Conservation (phyloP, 2,329 filamentous ascomycete species). For the Pyrenophora seminiperda region DNA sequence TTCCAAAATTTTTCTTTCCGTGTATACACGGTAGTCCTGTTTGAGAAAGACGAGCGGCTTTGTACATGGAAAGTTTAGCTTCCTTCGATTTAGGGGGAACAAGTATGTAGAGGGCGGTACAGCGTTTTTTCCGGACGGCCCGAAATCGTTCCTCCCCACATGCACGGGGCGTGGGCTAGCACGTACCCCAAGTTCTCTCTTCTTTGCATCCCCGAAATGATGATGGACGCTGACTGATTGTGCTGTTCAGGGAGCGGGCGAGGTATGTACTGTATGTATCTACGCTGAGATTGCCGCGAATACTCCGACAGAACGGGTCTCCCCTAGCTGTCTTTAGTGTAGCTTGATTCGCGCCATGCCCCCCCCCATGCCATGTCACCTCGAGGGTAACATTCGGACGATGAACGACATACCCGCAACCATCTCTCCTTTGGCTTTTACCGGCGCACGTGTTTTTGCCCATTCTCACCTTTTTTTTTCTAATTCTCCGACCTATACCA, state of each 20-base stretch:
- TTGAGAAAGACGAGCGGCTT: too few relatives aligned
- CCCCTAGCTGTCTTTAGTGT: neutral
- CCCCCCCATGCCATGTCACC: neutral
- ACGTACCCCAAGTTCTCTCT: neutral
- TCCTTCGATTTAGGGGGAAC: too few relatives aligned
- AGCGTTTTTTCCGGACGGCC: neutral
- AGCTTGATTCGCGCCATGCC: conserved; percentile 3
- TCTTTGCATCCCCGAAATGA: conserved; percentile 1
- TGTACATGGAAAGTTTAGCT: too few relatives aligned
- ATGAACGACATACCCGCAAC: neutral
- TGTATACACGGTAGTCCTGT: too few relatives aligned
- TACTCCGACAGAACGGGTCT: neutral
- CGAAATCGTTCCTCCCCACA: neutral
- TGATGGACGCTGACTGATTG: conserved; percentile 3
- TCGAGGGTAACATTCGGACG: neutral
- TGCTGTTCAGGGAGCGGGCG: neutral
- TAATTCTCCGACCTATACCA: too few relatives aligned
- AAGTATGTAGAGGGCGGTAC: too few relatives aligned
- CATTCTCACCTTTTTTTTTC: neutral
- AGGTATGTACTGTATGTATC: neutral
- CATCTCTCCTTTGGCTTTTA: conserved; percentile 2
- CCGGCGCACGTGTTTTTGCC: too few relatives aligned
- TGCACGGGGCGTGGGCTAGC: neutral
- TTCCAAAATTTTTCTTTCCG: too few relatives aligned
- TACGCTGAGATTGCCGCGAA: neutral